Evolutionary conservation across 306 rosid genomes (phyloP), one percentile per base, ranked within the genome.

Genomic region (Sphenostylis stenocarpa): DNA sequence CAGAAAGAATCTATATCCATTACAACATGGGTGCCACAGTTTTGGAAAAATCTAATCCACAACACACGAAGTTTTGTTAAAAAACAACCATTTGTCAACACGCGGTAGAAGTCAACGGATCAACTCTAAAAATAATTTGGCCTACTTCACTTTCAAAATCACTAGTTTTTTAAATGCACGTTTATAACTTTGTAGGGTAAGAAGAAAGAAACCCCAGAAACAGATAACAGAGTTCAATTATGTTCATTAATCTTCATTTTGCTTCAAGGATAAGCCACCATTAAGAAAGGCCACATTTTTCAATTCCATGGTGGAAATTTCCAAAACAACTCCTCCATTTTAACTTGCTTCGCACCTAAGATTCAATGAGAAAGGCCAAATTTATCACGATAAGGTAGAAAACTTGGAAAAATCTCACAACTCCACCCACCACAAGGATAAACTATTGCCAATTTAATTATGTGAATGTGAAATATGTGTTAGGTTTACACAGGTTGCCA

Each of bases 121-220:
- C 70, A 31, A 66, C 81, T 47, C 69, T 70, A 49, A 41, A 11
- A 71, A 73, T 43, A 43, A 19, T 81, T 84, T 52, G 82, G 80
- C 67, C 4, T 19, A 51, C 49, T 75, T 75, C 86, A 75, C 67
- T 65, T 49, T 79, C 80, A 70, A 65, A 45, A 82, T 56, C 48
- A 36, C n/a, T 28, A 6, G 9, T 28, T 78, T 77, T 85, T 70
- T 51, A 58, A 81, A 79, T 47, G 23, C 79, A 83, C 6, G 38
- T 41, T 34, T 19, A 63, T 60, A 73, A 47, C 70, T 70, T 36
- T 26, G 24, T 19, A 20, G 26, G 73, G 75, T 19, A 29, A 60
- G 58, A 61, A 63, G 47, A 44, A 8, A 33, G 33, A 77, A 67
- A 43, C 36, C 31, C 62, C 11, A 28, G 28, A 73, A 69, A 36